These are phyloP conservation scores for Whalleya microplaca DNA, from an alignment of 2,329 filamentous ascomycete genomes.

Conservation along the genomic window DNA sequence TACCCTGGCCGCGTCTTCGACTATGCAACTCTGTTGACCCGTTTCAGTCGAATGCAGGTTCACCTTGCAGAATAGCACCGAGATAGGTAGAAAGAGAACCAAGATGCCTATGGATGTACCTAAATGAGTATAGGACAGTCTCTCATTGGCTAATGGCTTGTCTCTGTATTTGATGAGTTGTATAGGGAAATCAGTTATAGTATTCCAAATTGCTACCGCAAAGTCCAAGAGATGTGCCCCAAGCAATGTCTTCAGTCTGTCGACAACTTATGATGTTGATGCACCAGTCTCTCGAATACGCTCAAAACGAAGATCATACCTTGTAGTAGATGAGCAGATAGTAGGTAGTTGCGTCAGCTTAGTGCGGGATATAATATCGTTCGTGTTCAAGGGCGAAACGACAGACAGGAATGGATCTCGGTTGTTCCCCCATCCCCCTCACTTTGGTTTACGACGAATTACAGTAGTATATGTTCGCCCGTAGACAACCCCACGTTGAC, in stretches of 20 bases:
- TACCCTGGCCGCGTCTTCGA: constrained; percentile 11
- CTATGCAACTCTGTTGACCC: constrained; percentile 26
- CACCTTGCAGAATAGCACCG: constrained; percentile 31
- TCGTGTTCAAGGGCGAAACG: constrained; percentile 6
- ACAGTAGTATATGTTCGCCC: constrained; percentile 9
- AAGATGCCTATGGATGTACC: constrained; percentile 6
- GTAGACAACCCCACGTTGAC: constrained; percentile 25
- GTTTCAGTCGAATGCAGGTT: constrained; percentile 24
- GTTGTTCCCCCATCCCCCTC: constrained; percentile 10
- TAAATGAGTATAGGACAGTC: constrained; percentile 10
- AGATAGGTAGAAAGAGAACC: constrained; percentile 10
- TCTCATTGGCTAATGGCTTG: constrained; percentile 7
- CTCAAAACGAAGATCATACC: not conserved
- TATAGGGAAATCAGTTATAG: constrained; percentile 1
- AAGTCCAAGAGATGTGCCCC: too few relatives aligned
- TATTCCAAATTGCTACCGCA: not conserved
- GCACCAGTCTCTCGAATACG: not conserved
- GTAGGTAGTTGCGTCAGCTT: not conserved
- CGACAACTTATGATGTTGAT: too few relatives aligned
- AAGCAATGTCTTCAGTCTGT: too few relatives aligned
- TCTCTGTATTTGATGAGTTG: not conserved
- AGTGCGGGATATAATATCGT: constrained; percentile 28
- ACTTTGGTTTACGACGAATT: constrained; percentile 4
- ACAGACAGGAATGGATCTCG: constrained; percentile 8
- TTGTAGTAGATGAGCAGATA: not conserved